These are phyloP conservation scores for Cercis canadensis DNA, from an alignment of 306 rosid genomes.

Conservation along the genomic window DNA sequence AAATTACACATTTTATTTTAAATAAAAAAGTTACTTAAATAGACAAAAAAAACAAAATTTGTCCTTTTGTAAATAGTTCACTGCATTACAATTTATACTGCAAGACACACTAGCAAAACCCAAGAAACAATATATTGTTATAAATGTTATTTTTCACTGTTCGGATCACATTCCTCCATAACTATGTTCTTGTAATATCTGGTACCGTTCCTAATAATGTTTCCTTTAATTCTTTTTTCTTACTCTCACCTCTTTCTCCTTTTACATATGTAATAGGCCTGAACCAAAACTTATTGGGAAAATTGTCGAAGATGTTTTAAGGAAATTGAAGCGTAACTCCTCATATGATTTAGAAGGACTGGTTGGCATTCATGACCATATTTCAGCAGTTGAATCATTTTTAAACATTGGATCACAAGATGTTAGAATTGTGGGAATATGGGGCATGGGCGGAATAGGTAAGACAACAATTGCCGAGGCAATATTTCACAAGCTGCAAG, in stretches of 20 bases:
- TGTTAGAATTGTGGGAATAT: conserved; percentile 10
- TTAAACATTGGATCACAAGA: background rate
- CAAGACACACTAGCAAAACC: too few species aligned
- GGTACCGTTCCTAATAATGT: conserved; percentile 29
- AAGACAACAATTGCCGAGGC: conserved; percentile 6
- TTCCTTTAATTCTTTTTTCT: too few species aligned
- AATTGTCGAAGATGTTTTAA: background rate
- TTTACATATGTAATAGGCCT: background rate
- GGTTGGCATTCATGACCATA: conserved; percentile 13
- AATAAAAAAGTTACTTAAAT: too few species aligned
- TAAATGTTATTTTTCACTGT: too few species aligned
- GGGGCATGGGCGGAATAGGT: conserved; percentile 13
- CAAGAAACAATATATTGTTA: too few species aligned
- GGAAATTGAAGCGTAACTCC: background rate
- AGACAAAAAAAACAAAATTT: too few species aligned
- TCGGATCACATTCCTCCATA: too few species aligned
- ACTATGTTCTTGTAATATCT: too few species aligned
- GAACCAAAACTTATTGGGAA: background rate
- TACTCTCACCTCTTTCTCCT: too few species aligned
- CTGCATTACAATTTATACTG: too few species aligned
- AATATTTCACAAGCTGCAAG: background rate
- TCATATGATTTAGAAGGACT: background rate
- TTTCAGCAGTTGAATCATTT: background rate
- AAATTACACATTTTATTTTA: too few species aligned
- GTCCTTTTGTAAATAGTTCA: too few species aligned